Conservation (phyloP, 495 filamentous ascomycete species). For the Talaromyces borbonicus region DNA sequence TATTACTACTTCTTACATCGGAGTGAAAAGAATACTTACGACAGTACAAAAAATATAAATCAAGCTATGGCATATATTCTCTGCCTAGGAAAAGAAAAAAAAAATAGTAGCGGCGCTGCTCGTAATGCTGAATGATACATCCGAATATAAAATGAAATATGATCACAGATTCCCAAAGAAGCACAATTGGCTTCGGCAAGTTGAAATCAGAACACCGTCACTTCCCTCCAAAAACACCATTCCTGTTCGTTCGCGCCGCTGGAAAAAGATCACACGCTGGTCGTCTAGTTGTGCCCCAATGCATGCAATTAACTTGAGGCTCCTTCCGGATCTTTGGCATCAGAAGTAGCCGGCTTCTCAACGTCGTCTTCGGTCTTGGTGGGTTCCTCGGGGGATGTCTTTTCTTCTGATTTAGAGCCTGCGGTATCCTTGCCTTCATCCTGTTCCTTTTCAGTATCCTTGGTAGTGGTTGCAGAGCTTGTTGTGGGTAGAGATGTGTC, state of each 20-base stretch:
- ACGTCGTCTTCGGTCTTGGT: conserved; percentile 16
- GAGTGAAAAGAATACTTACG: too few relatives aligned
- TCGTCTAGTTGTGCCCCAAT: too few relatives aligned
- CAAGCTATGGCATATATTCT: not conserved
- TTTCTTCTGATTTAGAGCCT: conserved; percentile 11
- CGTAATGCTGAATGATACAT: conserved; percentile 4
- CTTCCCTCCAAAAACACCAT: conserved; percentile 34
- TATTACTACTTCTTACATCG: too few relatives aligned
- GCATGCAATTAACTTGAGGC: conserved; percentile 25
- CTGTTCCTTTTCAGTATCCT: not conserved
- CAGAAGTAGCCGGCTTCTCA: conserved; percentile 3
- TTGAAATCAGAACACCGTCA: conserved; percentile 12
- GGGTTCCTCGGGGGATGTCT: conserved; percentile 12
- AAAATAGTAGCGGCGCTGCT: not conserved
- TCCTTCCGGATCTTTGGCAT: conserved; percentile 17
- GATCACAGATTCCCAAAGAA: conserved; percentile 6
- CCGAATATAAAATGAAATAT: conserved; percentile 10
- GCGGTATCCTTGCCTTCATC: not conserved
- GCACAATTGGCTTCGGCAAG: not conserved
- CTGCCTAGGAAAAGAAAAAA: too few relatives aligned
- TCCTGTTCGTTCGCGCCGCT: conserved; percentile 34
- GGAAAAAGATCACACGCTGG: conserved; percentile 17
- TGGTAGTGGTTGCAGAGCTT: conserved; percentile 16
- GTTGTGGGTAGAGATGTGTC: conserved; percentile 14
- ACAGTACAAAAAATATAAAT: not conserved